Conservation (phyloP, 768 basidiomycete genomes). For the Boletellus ananas region DNA sequence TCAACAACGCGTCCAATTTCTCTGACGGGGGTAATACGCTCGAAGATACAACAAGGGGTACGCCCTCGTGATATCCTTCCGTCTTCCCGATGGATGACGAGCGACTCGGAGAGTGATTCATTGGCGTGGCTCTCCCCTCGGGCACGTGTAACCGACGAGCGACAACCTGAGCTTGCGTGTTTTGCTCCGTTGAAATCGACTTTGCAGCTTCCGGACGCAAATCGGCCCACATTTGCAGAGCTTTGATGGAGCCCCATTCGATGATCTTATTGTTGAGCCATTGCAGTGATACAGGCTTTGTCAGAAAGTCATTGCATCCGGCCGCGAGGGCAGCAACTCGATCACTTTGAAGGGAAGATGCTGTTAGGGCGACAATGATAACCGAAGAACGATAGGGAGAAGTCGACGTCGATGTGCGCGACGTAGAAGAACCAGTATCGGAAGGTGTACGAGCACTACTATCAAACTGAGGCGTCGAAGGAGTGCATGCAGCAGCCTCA, state of each 20-base stretch:
- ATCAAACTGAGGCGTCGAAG: conserved; percentile 64
- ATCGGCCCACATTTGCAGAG: conserved; percentile 89
- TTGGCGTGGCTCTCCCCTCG: conserved; percentile 41
- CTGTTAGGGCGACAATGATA: conserved; percentile 98
- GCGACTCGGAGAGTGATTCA: conserved; percentile 33
- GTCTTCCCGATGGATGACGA: conserved; percentile 34
- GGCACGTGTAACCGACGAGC: conserved; percentile 48
- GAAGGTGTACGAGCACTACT: conserved; percentile 45
- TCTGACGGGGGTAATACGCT: conserved; percentile 15
- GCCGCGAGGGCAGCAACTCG: conserved; percentile 96
- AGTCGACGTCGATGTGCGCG: conserved; percentile 36
- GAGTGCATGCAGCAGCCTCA: conserved; percentile 71
- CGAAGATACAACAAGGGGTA: conserved; percentile 16
- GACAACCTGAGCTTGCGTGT: conserved; percentile 44
- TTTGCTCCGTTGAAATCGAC: conserved; percentile 44
- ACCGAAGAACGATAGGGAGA: conserved; percentile 88
- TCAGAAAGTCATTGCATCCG: conserved; percentile 98
- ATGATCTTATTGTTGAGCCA: conserved; percentile 99
- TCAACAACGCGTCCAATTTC: conserved; percentile 25
- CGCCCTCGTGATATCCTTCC: conserved; percentile 17
- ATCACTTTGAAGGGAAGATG: conserved; percentile 92
- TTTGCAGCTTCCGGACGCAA: conserved; percentile 57
- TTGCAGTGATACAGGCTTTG: conserved; percentile 90
- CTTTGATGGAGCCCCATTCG: conserved; percentile 99
- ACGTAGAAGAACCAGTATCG: conserved; percentile 45